These are phyloP conservation scores for Phyllosticta citrichinensis DNA, from an alignment of 2,329 filamentous ascomycete species.

Conservation along the genomic window DNA sequence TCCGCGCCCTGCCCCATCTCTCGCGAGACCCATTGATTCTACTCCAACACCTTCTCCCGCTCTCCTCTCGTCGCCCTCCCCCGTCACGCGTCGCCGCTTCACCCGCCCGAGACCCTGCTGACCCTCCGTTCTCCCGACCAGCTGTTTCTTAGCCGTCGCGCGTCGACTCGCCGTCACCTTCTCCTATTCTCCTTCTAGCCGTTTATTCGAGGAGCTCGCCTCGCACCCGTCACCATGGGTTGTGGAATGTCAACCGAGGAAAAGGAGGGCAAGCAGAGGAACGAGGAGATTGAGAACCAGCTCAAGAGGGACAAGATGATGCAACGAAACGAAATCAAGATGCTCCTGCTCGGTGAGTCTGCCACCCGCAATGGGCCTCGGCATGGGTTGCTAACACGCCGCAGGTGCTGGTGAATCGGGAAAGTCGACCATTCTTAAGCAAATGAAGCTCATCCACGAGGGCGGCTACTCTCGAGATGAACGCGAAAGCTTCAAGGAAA, in stretches of 20 bases:
- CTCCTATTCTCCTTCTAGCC: background rate
- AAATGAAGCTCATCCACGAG: slow-evolving; percentile 99
- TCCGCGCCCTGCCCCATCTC: background rate
- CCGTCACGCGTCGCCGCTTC: slow-evolving; percentile 5
- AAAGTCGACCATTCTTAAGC: slow-evolving; percentile 89
- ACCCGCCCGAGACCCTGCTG: slow-evolving; percentile 6
- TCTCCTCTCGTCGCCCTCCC: slow-evolving; percentile 5
- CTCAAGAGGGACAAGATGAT: slow-evolving; percentile 97
- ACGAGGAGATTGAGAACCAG: slow-evolving; percentile 99
- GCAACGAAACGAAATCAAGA: slow-evolving; percentile 99
- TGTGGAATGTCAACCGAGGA: slow-evolving; percentile 99
- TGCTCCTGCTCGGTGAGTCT: slow-evolving; percentile 86
- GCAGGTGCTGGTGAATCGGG: slow-evolving; percentile 93
- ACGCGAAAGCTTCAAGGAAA: slow-evolving; percentile 60
- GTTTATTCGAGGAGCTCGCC: background rate
- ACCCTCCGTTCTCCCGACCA: background rate
- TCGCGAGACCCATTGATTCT: background rate
- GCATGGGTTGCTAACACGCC: slow-evolving; percentile 13
- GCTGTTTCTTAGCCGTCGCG: background rate
- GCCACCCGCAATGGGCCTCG: slow-evolving; percentile 8
- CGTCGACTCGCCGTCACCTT: background rate
- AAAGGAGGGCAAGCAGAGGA: slow-evolving; percentile 99
- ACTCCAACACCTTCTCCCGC: background rate
- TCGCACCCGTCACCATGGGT: slow-evolving; percentile 64
- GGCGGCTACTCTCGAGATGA: slow-evolving; percentile 93